Evolutionary conservation across 768 basidiomycete genomes (phyloP), one percentile per base, ranked within the genome.

Genomic region (Amanita fuliginea): DNA sequence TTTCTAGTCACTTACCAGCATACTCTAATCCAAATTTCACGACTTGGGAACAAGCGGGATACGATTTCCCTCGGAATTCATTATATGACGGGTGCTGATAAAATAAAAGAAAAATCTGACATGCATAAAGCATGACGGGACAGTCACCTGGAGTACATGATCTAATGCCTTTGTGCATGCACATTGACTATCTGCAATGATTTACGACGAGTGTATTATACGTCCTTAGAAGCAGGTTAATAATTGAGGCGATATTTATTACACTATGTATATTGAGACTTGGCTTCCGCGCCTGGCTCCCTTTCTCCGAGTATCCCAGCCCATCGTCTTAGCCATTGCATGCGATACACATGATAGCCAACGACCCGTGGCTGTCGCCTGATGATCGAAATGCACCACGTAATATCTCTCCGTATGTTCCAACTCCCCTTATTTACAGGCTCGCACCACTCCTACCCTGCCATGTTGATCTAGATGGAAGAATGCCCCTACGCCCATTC

Each of bases 1-100:
- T 36, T 50, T 47, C 13, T 46, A 73, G 74, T 37, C 75, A 77
- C 54, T 47, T 70, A 4, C 50, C 59, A 33, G 74, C 84, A 46
- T 95, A 93, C 60, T 72, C 65, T 47, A 81, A 96, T 61, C 72
- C 90, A 16, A 93, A 95, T 59, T 64, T 89, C 39, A 94, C 93
- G 24, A 86, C 84, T 42, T 95, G 93, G 92, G 72, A 68, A 2
- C 72, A 77, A 55, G 90, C 82, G 1, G 86, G 86, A 36, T 78
- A 86, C 59, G 67, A 67, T 0, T 86, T 85, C 66, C 93, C 93
- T 14, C 68, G 79, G 35, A 94, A 92, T 53, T 66, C 65, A 16
- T 55, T 66, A 6, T 69, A 69, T 51, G 62, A 72, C 46, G 71
- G 72, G 26, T 75, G 73, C 56, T 70, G 60, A 60, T 47, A 35